phyloP scores from a whole-genome alignment of 2,329 filamentous ascomycete species.

The Penicillium brasilianum region DNA sequence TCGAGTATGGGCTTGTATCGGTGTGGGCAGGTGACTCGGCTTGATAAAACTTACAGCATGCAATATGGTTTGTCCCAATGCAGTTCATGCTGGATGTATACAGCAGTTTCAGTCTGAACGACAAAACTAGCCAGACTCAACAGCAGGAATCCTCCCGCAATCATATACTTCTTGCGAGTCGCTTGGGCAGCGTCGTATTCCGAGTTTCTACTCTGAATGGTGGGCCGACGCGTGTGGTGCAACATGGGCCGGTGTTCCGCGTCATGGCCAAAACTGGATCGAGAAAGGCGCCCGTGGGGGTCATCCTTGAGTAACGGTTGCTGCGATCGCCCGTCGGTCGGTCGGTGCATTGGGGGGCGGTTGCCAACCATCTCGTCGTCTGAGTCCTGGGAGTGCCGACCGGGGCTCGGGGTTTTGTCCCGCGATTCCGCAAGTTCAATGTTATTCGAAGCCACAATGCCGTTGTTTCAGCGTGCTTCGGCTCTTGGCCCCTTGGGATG shows the following conservation, averaged over 20 bases:
- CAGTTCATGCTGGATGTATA: slow-evolving; percentile 90
- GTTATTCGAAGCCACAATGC: slow-evolving; percentile 41
- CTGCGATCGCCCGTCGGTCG: slow-evolving; percentile 55
- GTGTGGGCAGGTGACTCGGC: slow-evolving; percentile 8
- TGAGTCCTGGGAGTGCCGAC: slow-evolving; percentile 44
- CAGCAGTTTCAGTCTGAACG: slow-evolving; percentile 91
- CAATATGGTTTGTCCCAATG: slow-evolving; percentile 99
- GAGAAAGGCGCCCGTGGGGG: slow-evolving; percentile 44
- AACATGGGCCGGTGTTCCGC: slow-evolving; percentile 46
- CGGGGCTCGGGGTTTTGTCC: slow-evolving; percentile 41
- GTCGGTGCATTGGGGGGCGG: slow-evolving; percentile 55
- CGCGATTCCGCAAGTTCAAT: slow-evolving; percentile 31
- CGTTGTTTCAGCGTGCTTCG: slow-evolving; percentile 11
- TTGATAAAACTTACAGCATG: slow-evolving; percentile 73
- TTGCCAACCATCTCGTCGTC: slow-evolving; percentile 53
- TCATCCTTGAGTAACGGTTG: slow-evolving; percentile 61
- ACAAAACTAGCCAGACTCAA: slow-evolving; percentile 87
- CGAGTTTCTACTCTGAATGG: slow-evolving; percentile 80
- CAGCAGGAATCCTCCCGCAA: slow-evolving; percentile 81
- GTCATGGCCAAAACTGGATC: slow-evolving; percentile 35
- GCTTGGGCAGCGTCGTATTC: slow-evolving; percentile 65
- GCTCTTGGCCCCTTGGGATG: slow-evolving; percentile 1
- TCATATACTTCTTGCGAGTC: slow-evolving; percentile 81
- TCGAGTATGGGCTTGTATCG: slow-evolving; percentile 1
- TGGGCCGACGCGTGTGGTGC: slow-evolving; percentile 62